Base-by-base conservation (phyloP, 2,329 filamentous ascomycete genomes). In the Fonsecaea multimorphosa region DNA sequence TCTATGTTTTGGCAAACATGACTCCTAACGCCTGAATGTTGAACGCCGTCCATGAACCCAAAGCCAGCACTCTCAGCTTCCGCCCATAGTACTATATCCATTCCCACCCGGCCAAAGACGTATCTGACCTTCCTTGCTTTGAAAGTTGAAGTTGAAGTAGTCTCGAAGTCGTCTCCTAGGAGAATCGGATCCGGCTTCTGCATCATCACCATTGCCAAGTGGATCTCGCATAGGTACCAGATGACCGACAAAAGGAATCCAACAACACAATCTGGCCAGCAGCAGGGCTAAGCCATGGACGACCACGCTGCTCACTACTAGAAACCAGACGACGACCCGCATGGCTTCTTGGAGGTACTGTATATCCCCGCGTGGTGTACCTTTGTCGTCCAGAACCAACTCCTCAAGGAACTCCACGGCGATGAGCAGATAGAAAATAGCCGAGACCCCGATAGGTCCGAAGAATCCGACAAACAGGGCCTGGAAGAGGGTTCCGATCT, bases 381-480 rank as follows among this genome's bases (percentile, higher is more conserved):
- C 88, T 58, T 58, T 16, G 58, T 90, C 80, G 7, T 87, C 84
- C 0, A 83, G 85, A 59, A 87, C 77, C 32, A 38, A n/a, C 2
- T 73, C 75, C 14, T 80, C 74, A 3, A 97, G 81, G 67, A 93
- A 96, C 22, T 96, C 91, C 0, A 90, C 77, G 40, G 85, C 89
- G 65, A 96, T 82, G 73, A 92, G 95, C 3, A 97, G 83, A 74
- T 97, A 96, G 75, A 96, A 97, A 19, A 96, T 85, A 1, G 92
- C 93, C 12, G 91, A 92, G 1, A 97, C 92, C 2, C 93, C 93
- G 62, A 97, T 93, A 0, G 93, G 93, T 0, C 93, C 93, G 70
- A 97, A 97, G 80, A 96, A 97, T 0, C 93, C 93, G 6, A 95
- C 91, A 73, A 96, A 96, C 0, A 91, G 78, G 1, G 92, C 92